These are phyloP conservation scores for Ambrosia trifida DNA, from an alignment of 129 eudicot genomes.

Conservation along the genomic window DNA sequence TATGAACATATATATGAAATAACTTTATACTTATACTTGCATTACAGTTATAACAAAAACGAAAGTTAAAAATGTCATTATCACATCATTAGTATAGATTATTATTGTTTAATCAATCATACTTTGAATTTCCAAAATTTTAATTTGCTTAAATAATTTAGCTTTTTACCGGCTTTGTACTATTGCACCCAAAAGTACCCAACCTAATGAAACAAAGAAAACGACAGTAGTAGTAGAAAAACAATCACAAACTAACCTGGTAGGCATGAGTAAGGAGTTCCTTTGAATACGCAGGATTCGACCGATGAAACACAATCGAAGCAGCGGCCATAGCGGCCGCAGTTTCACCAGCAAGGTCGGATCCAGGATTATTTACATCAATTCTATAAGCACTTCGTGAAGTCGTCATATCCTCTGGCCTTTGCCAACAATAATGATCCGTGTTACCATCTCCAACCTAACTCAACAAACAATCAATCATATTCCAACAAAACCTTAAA, in stretches of 20 bases:
- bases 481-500: slow-evolving; percentile 7
- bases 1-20: too few relatives aligned
- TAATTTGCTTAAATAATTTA: too few relatives aligned
- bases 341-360: slow-evolving; percentile 96
- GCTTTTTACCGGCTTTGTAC: too few relatives aligned
- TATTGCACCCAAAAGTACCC: too few relatives aligned
- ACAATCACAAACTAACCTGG: slow-evolving; percentile 48
- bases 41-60: too few relatives aligned
- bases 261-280: slow-evolving; percentile 76
- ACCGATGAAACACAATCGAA: slow-evolving; percentile 72
- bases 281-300: slow-evolving; percentile 63
- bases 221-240: not conserved
- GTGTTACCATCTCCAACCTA: slow-evolving; percentile 98
- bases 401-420: slow-evolving; percentile 98
- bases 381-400: slow-evolving; percentile 80
- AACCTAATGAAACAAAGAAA: not conserved
- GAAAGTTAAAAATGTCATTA: too few relatives aligned
- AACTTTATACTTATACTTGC: too few relatives aligned
- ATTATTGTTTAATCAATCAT: too few relatives aligned
- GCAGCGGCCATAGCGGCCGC: slow-evolving; percentile 99
- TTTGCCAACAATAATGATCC: slow-evolving; percentile 98
- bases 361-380: slow-evolving; percentile 82
- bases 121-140: too few relatives aligned
- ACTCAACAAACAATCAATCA: slow-evolving; percentile 11
- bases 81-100: too few relatives aligned